These are phyloP conservation scores for Macrophomina phaseolina DNA, from an alignment of 2,329 filamentous ascomycete species.

Conservation along the genomic window DNA sequence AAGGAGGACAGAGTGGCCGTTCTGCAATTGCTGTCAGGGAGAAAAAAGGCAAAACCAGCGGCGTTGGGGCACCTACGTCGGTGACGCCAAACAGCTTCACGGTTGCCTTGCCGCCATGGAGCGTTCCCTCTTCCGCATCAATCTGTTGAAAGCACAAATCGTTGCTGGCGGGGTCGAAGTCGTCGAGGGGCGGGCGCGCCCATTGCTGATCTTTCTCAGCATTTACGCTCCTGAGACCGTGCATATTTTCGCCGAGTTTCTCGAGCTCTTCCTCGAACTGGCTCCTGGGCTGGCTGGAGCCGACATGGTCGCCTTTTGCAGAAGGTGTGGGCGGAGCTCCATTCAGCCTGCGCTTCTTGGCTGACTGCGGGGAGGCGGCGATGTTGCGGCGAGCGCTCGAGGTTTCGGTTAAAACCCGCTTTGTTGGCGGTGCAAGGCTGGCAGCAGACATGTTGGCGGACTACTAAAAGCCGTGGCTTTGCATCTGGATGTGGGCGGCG, in stretches of 20 bases:
- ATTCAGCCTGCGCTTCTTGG: slow-evolving; percentile 87
- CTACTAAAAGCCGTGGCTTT: background rate
- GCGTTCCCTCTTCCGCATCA: slow-evolving; percentile 86
- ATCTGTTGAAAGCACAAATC: slow-evolving; percentile 93
- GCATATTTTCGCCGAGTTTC: slow-evolving; percentile 94
- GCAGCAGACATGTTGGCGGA: slow-evolving; percentile 40
- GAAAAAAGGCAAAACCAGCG: slow-evolving; percentile 43
- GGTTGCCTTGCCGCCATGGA: slow-evolving; percentile 76
- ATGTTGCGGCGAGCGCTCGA: slow-evolving; percentile 53
- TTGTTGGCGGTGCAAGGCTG: slow-evolving; percentile 46
- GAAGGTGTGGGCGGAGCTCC: slow-evolving; percentile 66
- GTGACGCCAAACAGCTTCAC: slow-evolving; percentile 96
- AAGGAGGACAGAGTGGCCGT: slow-evolving; percentile 87
- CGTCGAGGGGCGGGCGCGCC: slow-evolving; percentile 69
- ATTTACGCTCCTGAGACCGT: slow-evolving; percentile 82
- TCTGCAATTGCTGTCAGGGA: slow-evolving; percentile 42
- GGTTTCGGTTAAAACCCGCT: slow-evolving; percentile 54
- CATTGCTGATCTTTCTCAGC: slow-evolving; percentile 93
- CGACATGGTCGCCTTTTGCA: slow-evolving; percentile 59
- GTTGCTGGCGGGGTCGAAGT: slow-evolving; percentile 68
- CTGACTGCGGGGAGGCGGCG: slow-evolving; percentile 53
- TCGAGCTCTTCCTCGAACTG: slow-evolving; percentile 91
- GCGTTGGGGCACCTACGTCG: slow-evolving; percentile 57
- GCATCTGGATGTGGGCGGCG: background rate
- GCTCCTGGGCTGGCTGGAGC: slow-evolving; percentile 81